Conservation (phyloP, 2,329 filamentous ascomycete species). For the Amesomyces nigricolor region DNA sequence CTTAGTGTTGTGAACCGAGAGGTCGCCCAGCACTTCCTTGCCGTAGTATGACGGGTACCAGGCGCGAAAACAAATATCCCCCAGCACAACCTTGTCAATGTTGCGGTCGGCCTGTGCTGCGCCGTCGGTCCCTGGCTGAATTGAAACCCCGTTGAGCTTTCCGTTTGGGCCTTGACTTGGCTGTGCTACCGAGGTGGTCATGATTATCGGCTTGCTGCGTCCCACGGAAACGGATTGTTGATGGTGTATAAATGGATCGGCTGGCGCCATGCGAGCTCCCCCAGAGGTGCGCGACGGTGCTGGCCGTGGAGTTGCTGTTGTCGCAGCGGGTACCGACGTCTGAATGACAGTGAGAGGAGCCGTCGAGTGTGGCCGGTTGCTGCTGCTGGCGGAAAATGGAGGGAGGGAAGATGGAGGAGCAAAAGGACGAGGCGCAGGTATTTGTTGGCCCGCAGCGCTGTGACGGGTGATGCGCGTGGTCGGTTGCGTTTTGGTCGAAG, state of each 20-base stretch:
- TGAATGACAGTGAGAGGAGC: neutral
- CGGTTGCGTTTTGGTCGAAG: slow-evolving; percentile 1
- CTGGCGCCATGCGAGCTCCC: neutral
- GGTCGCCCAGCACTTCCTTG: slow-evolving; percentile 60
- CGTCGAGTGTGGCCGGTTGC: neutral
- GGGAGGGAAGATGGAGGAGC: neutral
- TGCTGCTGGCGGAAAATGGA: neutral
- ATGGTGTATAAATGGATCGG: slow-evolving; percentile 6
- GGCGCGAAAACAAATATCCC: slow-evolving; percentile 75
- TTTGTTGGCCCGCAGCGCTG: slow-evolving; percentile 9
- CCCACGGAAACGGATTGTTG: slow-evolving; percentile 24
- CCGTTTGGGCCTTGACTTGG: slow-evolving; percentile 11
- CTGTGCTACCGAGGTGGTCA: slow-evolving; percentile 21
- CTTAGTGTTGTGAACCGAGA: slow-evolving; percentile 29
- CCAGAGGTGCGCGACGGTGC: neutral
- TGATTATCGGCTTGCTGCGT: slow-evolving; percentile 24
- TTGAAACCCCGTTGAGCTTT: slow-evolving; percentile 7
- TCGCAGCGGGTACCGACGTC: neutral
- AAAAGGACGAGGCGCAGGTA: neutral
- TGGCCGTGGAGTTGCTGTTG: neutral
- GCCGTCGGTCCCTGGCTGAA: slow-evolving; percentile 2
- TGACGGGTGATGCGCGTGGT: slow-evolving; percentile 21
- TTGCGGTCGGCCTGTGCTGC: slow-evolving; percentile 58
- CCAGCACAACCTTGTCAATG: slow-evolving; percentile 80
- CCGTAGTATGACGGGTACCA: slow-evolving; percentile 92